Percentiles rank a stretch among this genome's conserved stretches.
Evolutionary conservation across 2,329 filamentous ascomycete genomes (phyloP).

Genomic region (Tolypocladium ovalisporum): DNA sequence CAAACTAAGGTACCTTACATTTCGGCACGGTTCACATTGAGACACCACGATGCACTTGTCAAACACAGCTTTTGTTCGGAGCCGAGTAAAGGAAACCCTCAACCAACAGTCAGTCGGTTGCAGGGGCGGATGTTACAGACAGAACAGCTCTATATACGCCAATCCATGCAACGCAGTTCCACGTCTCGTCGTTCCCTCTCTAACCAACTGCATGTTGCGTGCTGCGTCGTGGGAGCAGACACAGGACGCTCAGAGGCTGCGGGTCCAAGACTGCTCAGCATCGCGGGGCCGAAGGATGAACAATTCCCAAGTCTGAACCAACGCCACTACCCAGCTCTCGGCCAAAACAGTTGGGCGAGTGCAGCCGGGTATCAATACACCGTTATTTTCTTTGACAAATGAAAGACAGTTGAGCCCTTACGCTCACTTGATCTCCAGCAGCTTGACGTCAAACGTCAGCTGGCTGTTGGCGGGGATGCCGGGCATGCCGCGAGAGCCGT

Average conservation of each 20-base stretch:
- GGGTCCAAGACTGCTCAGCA: slow-evolving; percentile 36
- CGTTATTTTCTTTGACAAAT: not conserved
- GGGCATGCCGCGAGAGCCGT: slow-evolving; percentile 72
- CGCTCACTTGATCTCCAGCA: slow-evolving; percentile 69
- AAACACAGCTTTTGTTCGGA: not conserved
- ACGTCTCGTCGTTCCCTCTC: slow-evolving; percentile 2
- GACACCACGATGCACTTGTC: too few relatives aligned
- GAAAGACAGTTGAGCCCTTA: not conserved
- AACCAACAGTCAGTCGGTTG: not conserved
- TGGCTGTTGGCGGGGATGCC: slow-evolving; percentile 89
- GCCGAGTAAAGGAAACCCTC: not conserved
- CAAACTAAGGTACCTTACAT: too few relatives aligned
- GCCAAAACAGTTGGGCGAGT: not conserved
- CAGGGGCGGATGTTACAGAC: slow-evolving; percentile 1
- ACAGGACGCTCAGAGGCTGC: slow-evolving; percentile 25
- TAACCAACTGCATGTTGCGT: slow-evolving; percentile 1
- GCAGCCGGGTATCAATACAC: slow-evolving; percentile 3
- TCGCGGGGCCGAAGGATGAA: slow-evolving; percentile 19
- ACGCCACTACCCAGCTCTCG: slow-evolving; percentile 5
- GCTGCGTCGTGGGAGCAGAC: not conserved
- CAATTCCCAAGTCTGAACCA: slow-evolving; percentile 2
- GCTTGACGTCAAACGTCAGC: slow-evolving; percentile 84
- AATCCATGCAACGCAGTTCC: slow-evolving; percentile 1
- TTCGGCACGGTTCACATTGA: not conserved
- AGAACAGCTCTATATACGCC: slow-evolving; percentile 2